Conservation (phyloP, 768 basidiomycete species). For the Leccinum pellstonianum region DNA sequence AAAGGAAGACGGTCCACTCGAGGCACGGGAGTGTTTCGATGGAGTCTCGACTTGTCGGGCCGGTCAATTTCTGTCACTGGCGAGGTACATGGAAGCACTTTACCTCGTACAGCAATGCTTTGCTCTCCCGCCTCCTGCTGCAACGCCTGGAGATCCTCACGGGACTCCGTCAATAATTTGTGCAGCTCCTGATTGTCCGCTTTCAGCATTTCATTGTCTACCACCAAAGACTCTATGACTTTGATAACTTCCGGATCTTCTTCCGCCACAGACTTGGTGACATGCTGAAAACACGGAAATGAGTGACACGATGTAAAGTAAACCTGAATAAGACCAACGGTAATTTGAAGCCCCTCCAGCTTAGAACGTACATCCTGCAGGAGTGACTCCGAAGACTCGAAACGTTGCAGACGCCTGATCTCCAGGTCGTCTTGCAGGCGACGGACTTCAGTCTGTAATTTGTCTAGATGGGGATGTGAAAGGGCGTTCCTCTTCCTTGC, state of each 20-base stretch:
- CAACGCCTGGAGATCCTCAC: slow-evolving; percentile 69
- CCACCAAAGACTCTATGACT: slow-evolving; percentile 81
- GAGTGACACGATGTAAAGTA: slow-evolving; percentile 7
- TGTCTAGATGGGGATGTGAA: slow-evolving; percentile 44
- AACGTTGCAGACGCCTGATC: slow-evolving; percentile 53
- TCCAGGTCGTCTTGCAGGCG: slow-evolving; percentile 65
- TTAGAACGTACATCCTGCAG: slow-evolving; percentile 63
- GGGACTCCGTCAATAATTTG: slow-evolving; percentile 65
- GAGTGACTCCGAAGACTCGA: slow-evolving; percentile 66
- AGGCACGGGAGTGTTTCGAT: slow-evolving; percentile 41
- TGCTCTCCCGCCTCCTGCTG: slow-evolving; percentile 79
- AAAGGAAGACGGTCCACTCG: slow-evolving; percentile 45
- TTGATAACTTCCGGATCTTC: slow-evolving; percentile 61
- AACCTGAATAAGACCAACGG: slow-evolving; percentile 40
- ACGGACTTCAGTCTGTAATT: slow-evolving; percentile 65
- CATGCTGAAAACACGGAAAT: slow-evolving; percentile 34
- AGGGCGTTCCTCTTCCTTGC: not conserved
- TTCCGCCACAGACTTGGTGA: slow-evolving; percentile 33
- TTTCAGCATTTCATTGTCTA: slow-evolving; percentile 80
- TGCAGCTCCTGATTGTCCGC: slow-evolving; percentile 81
- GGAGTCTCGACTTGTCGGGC: slow-evolving; percentile 29
- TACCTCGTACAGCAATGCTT: slow-evolving; percentile 51
- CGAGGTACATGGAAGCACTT: not conserved
- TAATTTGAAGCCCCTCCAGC: slow-evolving; percentile 57
- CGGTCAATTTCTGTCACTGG: slow-evolving; percentile 3